phyloP scores from a whole-genome alignment of 1,139 yeast species.

The Kodamaea suecica region DNA sequence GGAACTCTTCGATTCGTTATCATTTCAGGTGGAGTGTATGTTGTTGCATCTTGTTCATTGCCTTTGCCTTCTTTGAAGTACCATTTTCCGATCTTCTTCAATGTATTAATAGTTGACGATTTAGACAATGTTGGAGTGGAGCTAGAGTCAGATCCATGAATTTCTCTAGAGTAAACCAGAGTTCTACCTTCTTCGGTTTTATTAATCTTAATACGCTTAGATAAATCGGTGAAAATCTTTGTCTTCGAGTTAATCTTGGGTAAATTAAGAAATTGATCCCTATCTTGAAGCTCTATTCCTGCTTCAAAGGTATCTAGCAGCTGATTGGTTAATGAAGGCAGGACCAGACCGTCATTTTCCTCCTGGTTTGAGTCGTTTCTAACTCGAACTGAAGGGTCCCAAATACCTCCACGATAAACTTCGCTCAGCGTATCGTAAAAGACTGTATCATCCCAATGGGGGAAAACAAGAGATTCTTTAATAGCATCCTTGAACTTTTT shows the following conservation, averaged over 20 bases:
- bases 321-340: not conserved
- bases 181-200: not conserved
- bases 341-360: slow-evolving; percentile 3
- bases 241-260: not conserved
- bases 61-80: slow-evolving; percentile 50
- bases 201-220: not conserved
- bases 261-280: not conserved
- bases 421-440: slow-evolving; percentile 65
- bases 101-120: slow-evolving; percentile 29
- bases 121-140: slow-evolving; percentile 1
- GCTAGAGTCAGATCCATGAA: not conserved
- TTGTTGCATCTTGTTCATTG: slow-evolving; percentile 12
- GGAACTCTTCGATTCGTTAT: slow-evolving; percentile 52
- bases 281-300: not conserved
- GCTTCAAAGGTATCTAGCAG: slow-evolving; percentile 2
- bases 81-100: slow-evolving; percentile 69
- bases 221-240: not conserved
- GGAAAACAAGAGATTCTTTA: slow-evolving; percentile 74
- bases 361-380: slow-evolving; percentile 3
- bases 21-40: slow-evolving; percentile 62
- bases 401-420: slow-evolving; percentile 85
- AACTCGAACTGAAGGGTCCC: slow-evolving; percentile 50
- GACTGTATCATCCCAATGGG: slow-evolving; percentile 84
- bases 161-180: not conserved
- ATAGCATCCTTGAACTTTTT: slow-evolving; percentile 77